Percentiles rank a stretch among this genome's conserved stretches.
Conservation (phyloP, 1,284 basidiomycete species). For the Cutaneotrichosporon mucoides region DNA sequence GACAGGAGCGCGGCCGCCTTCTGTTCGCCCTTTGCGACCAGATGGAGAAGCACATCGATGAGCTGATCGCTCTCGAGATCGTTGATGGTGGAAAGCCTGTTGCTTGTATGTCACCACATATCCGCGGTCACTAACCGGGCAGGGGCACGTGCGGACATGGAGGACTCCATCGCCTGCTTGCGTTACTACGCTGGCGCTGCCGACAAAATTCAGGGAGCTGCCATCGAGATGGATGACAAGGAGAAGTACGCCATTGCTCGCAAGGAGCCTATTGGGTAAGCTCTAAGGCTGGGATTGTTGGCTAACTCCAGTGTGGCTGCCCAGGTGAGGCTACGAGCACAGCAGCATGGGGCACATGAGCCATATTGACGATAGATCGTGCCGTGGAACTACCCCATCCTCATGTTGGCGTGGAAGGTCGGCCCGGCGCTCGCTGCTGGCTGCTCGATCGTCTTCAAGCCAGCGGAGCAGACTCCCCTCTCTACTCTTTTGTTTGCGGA, state of each 20-base stretch:
- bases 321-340: slow-evolving; percentile 82
- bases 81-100: slow-evolving; percentile 82
- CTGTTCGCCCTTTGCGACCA: slow-evolving; percentile 83
- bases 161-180: slow-evolving; percentile 71
- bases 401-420: slow-evolving; percentile 63
- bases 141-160: slow-evolving; percentile 70
- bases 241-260: slow-evolving; percentile 77
- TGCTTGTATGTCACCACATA: slow-evolving; percentile 59
- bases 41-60: slow-evolving; percentile 70
- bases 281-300: background rate
- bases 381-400: background rate
- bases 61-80: slow-evolving; percentile 67
- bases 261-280: slow-evolving; percentile 78
- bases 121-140: slow-evolving; percentile 46
- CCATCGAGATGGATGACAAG: slow-evolving; percentile 43
- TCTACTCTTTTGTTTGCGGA: slow-evolving; percentile 62
- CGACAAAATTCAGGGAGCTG: slow-evolving; percentile 72
- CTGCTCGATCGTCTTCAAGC: slow-evolving; percentile 27
- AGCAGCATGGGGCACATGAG: slow-evolving; percentile 94
- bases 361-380: slow-evolving; percentile 48
- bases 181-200: slow-evolving; percentile 54
- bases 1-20: slow-evolving; percentile 65
- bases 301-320: slow-evolving; percentile 63
- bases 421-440: slow-evolving; percentile 75
- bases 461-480: slow-evolving; percentile 74